Conservation (phyloP, 2,329 filamentous ascomycete species). For the Pseudogymnoascus sp. region DNA sequence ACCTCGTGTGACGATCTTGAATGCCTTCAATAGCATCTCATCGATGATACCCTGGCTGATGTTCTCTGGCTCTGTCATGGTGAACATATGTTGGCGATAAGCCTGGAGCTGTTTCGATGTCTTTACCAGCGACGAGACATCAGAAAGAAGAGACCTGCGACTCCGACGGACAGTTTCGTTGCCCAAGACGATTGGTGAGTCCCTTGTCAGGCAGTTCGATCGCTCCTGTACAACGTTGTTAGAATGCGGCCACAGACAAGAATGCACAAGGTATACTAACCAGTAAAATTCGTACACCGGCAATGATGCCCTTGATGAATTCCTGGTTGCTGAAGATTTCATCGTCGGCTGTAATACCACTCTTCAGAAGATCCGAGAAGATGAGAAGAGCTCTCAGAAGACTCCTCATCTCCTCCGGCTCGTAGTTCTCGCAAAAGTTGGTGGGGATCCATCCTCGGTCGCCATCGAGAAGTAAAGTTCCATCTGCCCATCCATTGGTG, state of each 20-base stretch:
- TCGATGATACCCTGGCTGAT: conserved; percentile 69
- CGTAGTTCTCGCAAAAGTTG: conserved; percentile 95
- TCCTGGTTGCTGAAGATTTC: conserved; percentile 84
- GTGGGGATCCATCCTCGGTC: conserved; percentile 92
- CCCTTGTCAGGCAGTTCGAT: conserved; percentile 78
- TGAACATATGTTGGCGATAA: conserved; percentile 32
- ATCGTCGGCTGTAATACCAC: conserved; percentile 66
- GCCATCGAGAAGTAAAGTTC: conserved; percentile 78
- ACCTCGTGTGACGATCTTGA: conserved; percentile 86
- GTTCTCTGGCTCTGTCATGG: conserved; percentile 46
- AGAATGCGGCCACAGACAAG: conserved; percentile 12
- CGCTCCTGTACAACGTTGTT: conserved; percentile 56
- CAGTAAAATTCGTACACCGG: conserved; percentile 81
- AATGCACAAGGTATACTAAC: conserved; percentile 45
- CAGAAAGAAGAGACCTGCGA: conserved; percentile 80
- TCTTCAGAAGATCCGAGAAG: conserved; percentile 85
- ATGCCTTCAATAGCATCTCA: conserved; percentile 88
- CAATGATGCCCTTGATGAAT: conserved; percentile 89
- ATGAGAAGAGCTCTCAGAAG: conserved; percentile 80
- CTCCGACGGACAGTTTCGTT: conserved; percentile 71
- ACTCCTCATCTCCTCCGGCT: conserved; percentile 77
- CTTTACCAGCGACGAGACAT: conserved; percentile 84
- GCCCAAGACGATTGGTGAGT: conserved; percentile 65
- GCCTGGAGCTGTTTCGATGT: conserved; percentile 80
- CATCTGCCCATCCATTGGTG: conserved; percentile 97